Evolutionary conservation across 768 basidiomycete genomes (phyloP).

Genomic region (Sistotremastrum niveocremeum): DNA sequence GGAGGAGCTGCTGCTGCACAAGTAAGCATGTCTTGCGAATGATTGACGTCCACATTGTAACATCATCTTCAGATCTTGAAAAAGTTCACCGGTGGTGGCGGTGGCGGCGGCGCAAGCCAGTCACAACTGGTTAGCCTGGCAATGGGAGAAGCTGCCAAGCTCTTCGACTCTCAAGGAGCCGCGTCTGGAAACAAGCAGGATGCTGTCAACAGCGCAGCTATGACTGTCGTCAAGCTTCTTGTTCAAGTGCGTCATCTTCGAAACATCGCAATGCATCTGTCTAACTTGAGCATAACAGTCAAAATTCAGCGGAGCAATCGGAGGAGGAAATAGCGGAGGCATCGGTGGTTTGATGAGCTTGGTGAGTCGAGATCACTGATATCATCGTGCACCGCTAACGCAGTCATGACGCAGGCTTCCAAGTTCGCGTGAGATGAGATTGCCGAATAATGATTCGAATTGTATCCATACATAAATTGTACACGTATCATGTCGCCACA

Average conservation of each 20-base stretch:
- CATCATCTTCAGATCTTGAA: conserved; percentile 38
- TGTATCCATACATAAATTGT: too few species aligned
- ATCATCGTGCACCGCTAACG: too few species aligned
- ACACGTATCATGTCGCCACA: too few species aligned
- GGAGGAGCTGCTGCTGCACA: conserved; percentile 72
- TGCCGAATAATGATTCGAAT: too few species aligned
- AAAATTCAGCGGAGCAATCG: conserved; percentile 38
- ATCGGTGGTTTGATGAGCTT: conserved; percentile 45
- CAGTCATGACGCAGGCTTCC: too few species aligned
- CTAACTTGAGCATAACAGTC: conserved; percentile 24
- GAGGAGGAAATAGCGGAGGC: conserved; percentile 60
- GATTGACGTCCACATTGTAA: neutral
- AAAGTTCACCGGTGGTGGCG: conserved; percentile 35
- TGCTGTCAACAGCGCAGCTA: conserved; percentile 70
- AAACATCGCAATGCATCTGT: neutral
- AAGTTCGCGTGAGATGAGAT: too few species aligned
- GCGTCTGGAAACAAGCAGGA: conserved; percentile 67
- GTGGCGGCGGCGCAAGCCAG: conserved; percentile 30
- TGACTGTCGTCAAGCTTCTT: conserved; percentile 75
- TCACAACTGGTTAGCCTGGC: conserved; percentile 72
- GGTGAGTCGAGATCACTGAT: conserved; percentile 26
- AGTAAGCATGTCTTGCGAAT: conserved; percentile 21
- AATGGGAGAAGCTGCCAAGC: conserved; percentile 67
- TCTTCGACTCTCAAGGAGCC: conserved; percentile 58
- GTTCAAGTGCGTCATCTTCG: conserved; percentile 20